phyloP scores from a whole-genome alignment of 129 eudicot genomes.

The Scalesia atractyloides region DNA sequence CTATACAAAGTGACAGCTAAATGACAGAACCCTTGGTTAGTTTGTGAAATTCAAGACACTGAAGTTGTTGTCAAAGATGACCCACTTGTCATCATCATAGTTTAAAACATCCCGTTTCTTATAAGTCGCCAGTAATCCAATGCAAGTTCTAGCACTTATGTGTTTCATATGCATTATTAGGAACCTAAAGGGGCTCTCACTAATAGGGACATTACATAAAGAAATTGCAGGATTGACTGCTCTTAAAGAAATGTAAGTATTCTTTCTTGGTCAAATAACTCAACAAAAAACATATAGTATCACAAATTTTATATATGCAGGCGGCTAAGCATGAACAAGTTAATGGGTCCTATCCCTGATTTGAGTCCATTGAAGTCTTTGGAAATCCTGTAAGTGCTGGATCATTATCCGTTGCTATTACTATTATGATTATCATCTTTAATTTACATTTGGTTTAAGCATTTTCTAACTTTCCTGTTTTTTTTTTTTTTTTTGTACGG shows the following conservation, averaged over 20 bases:
- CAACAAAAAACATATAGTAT: neutral
- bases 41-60: no score
- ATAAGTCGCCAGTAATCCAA: neutral
- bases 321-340: slow-evolving; percentile 61
- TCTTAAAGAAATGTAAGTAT: slow-evolving; percentile 59
- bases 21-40: no score
- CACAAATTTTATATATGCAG: slow-evolving; percentile 33
- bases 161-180: slow-evolving; percentile 34
- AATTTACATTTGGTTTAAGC: neutral
- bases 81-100: no score
- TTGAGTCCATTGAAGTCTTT: slow-evolving; percentile 49
- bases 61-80: no score
- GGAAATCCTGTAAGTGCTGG: slow-evolving; percentile 63
- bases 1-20: no score
- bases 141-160: neutral
- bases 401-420: neutral
- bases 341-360: slow-evolving; percentile 71
- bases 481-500: neutral
- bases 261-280: neutral
- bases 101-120: no score
- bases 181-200: slow-evolving; percentile 60
- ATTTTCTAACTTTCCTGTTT: neutral
- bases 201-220: slow-evolving; percentile 57
- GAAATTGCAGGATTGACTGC: slow-evolving; percentile 53
- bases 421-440: neutral